Base-by-base conservation (phyloP, 768 basidiomycete species). In the Pleurotus sapidus region DNA sequence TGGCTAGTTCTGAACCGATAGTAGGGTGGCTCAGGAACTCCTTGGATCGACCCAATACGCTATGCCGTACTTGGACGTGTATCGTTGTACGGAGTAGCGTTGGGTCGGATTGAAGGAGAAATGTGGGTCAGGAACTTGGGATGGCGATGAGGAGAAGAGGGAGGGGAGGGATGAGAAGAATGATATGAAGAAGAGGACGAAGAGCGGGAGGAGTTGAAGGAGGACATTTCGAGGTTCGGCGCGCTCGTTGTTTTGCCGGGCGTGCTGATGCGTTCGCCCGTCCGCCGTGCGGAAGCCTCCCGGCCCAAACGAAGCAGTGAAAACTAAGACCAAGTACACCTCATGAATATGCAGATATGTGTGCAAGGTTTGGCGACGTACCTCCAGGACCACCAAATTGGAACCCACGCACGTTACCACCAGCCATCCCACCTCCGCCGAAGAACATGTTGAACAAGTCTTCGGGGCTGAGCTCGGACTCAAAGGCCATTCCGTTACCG, bases 381-480 rank as follows among this genome's bases (percentile, higher is more conserved):
- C 51, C 51, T 18, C 81, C 72, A 59, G 84, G 83, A 1, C 83
- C 80, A 9, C 81, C 77, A 24, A 54, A 54, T n/a, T 85, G 83
- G 68, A 85, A 82, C 30, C 73, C 72, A 37, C 72, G 71, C 5
- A 79, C 78, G 50, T 77, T 74, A 23, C 80, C 84, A 60, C 81
- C 82, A 56, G 69, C 74, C n/a, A 74, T 80, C 25, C 76, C 78
- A 1, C 81, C 79, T 20, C 89, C 89, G 15, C 93, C 93, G 69
- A 98, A 98, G 83, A 98, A 97, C 91, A 96, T 95, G 68, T 98
- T 96, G 77, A 98, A 98, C 56, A 98, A 68, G 58, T 98, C 96
- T 72, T 98, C 96, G 4, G 96, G 95, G 57, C 90, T 95, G 63
- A 98, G 77, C 72, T 98, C 95, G 55, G 84, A 85, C 11, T 91